phyloP scores from a whole-genome alignment of 2,329 filamentous ascomycete species.

The Paradendryphiella salina region DNA sequence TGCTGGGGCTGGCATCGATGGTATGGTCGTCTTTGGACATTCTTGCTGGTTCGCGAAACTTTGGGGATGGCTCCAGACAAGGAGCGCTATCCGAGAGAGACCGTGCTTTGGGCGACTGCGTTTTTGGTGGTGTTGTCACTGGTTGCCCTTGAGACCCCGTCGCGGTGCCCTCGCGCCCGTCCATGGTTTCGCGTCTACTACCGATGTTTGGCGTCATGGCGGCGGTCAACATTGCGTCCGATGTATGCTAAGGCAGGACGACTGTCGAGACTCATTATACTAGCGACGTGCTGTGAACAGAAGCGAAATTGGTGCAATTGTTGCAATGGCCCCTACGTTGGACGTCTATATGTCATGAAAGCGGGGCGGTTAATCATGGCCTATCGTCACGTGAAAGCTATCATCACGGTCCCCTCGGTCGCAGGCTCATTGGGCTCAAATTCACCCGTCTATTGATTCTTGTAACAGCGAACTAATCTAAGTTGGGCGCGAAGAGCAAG shows the following conservation, averaged over 20 bases:
- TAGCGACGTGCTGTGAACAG: slow-evolving; percentile 19
- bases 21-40: slow-evolving; percentile 53
- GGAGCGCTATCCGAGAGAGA: slow-evolving; percentile 52
- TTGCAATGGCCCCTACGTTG: slow-evolving; percentile 6
- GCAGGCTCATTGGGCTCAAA: too few relatives aligned
- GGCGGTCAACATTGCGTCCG: slow-evolving; percentile 27
- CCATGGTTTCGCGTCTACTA: slow-evolving; percentile 19
- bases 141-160: slow-evolving; percentile 16
- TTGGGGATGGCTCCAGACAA: slow-evolving; percentile 52
- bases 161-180: slow-evolving; percentile 25
- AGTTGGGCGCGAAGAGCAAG: too few relatives aligned
- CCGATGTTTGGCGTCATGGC: slow-evolving; percentile 26
- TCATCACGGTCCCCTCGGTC: neutral
- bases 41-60: slow-evolving; percentile 47
- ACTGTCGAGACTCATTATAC: slow-evolving; percentile 28
- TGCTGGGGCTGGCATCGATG: slow-evolving; percentile 52
- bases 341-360: slow-evolving; percentile 16
- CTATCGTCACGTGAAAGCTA: slow-evolving; percentile 22
- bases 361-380: slow-evolving; percentile 32
- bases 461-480: too few relatives aligned
- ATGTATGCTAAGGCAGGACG: slow-evolving; percentile 12
- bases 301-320: slow-evolving; percentile 5
- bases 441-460: neutral
- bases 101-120: slow-evolving; percentile 47
- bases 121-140: slow-evolving; percentile 42